Conservation (phyloP, 495 filamentous ascomycete species). For the Antarctomyces pellizariae region DNA sequence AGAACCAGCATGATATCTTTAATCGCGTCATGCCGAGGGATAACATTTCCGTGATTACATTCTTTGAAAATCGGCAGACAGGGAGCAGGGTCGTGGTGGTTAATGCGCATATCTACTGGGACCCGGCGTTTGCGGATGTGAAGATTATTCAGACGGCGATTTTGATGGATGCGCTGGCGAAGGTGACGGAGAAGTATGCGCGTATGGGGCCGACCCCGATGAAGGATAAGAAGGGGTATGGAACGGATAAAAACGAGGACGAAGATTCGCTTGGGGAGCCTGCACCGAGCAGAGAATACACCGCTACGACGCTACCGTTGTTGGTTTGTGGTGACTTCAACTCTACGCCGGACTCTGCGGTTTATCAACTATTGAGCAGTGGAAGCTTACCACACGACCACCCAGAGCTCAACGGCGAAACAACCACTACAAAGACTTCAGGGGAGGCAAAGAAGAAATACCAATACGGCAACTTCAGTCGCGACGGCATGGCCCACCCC, state of each 20-base stretch:
- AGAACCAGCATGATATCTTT: slow-evolving; percentile 85
- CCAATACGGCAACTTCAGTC: slow-evolving; percentile 75
- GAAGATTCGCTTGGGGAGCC: slow-evolving; percentile 24
- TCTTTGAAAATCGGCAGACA: slow-evolving; percentile 75
- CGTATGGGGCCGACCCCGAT: slow-evolving; percentile 48
- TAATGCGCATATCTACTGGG: slow-evolving; percentile 89
- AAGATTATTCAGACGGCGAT: slow-evolving; percentile 90
- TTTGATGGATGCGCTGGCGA: slow-evolving; percentile 70
- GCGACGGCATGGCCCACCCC: slow-evolving; percentile 76
- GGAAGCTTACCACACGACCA: slow-evolving; percentile 52
- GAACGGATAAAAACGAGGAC: slow-evolving; percentile 28
- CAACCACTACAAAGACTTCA: too few relatives aligned
- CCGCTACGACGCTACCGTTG: slow-evolving; percentile 63
- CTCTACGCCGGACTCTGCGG: slow-evolving; percentile 57
- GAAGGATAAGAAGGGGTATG: slow-evolving; percentile 55
- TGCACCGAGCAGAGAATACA: slow-evolving; percentile 53
- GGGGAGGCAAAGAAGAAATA: too few relatives aligned
- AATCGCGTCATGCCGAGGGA: slow-evolving; percentile 96
- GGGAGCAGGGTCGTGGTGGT: slow-evolving; percentile 75
- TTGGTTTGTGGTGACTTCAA: slow-evolving; percentile 93
- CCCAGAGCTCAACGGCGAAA: slow-evolving; percentile 42
- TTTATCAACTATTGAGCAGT: slow-evolving; percentile 66
- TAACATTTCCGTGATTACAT: slow-evolving; percentile 73
- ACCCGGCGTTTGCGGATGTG: slow-evolving; percentile 71
- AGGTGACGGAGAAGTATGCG: slow-evolving; percentile 60